Evolutionary conservation across 2,329 filamentous ascomycete species (phyloP).

Genomic region (Aspergillus sp.): DNA sequence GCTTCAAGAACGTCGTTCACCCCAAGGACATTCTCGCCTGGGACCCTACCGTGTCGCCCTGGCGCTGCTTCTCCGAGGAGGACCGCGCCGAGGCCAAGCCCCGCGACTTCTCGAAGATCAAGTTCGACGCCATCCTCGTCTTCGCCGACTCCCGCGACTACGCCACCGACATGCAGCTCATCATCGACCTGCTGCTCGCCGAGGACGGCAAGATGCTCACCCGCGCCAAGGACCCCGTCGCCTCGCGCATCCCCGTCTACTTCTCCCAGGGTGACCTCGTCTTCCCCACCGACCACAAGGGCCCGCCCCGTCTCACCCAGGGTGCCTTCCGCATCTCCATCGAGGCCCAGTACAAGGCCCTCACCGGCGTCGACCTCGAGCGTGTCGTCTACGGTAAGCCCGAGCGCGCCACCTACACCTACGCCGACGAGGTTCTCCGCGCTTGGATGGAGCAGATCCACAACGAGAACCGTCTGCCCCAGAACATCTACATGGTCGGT

Average conservation of each 20-base stretch:
- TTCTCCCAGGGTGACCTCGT: conserved; percentile 65
- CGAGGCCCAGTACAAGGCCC: conserved; percentile 62
- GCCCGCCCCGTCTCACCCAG: conserved; percentile 65
- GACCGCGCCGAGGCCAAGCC: conserved; percentile 66
- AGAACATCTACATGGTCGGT: conserved; percentile 74
- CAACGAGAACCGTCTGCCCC: conserved; percentile 65
- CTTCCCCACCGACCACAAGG: conserved; percentile 64
- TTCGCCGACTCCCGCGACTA: conserved; percentile 74
- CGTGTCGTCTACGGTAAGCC: conserved; percentile 76
- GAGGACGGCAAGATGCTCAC: conserved; percentile 67
- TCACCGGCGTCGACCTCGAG: conserved; percentile 69
- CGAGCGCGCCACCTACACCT: conserved; percentile 73
- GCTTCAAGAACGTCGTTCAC: conserved; percentile 70
- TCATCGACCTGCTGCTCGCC: conserved; percentile 68
- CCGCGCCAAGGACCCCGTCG: conserved; percentile 62
- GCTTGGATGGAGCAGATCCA: conserved; percentile 75
- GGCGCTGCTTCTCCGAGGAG: conserved; percentile 64
- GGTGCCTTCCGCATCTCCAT: conserved; percentile 73
- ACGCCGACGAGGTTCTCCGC: conserved; percentile 69
- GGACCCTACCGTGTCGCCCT: conserved; percentile 67
- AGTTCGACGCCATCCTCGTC: conserved; percentile 72
- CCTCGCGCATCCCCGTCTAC: conserved; percentile 70
- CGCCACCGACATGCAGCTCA: conserved; percentile 72
- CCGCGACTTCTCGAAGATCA: conserved; percentile 67
- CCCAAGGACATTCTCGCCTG: conserved; percentile 72